Conservation (phyloP, 305 asterid species). For the Withania somnifera region DNA sequence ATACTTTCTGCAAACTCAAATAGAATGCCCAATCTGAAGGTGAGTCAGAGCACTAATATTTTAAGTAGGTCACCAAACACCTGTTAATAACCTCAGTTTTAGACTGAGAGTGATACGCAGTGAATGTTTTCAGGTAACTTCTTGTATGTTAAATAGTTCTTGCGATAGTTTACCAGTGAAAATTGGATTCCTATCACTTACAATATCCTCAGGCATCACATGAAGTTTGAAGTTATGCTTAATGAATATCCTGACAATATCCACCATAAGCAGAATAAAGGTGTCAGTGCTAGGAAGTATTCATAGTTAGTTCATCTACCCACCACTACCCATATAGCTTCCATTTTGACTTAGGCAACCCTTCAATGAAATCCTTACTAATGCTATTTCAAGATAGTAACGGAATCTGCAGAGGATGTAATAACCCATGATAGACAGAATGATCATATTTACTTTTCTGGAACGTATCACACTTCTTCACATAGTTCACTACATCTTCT, state of each 20-base stretch:
- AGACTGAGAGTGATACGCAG: background rate
- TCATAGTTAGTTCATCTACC: background rate
- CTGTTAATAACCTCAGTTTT: background rate
- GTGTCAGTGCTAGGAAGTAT: background rate
- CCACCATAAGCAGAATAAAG: background rate
- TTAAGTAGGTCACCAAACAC: background rate
- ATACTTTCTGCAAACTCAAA: background rate
- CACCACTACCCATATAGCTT: background rate
- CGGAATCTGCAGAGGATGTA: background rate
- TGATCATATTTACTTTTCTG: background rate
- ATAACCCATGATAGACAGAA: background rate
- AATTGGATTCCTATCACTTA: background rate
- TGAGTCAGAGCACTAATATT: background rate
- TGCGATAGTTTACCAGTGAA: background rate
- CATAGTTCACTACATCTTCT: background rate
- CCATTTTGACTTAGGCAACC: background rate
- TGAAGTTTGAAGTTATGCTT: background rate
- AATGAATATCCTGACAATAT: background rate
- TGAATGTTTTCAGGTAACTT: background rate
- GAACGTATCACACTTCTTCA: background rate
- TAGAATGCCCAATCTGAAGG: background rate
- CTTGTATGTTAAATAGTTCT: background rate
- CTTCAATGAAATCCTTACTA: background rate
- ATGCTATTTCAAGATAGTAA: background rate
- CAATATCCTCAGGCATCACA: background rate